A percentile compares a stretch with the other conserved stretches of the same genome.
These are phyloP conservation scores for Diaporthe amygdali DNA, from an alignment of 2,329 filamentous ascomycete species.

Conservation along the genomic window DNA sequence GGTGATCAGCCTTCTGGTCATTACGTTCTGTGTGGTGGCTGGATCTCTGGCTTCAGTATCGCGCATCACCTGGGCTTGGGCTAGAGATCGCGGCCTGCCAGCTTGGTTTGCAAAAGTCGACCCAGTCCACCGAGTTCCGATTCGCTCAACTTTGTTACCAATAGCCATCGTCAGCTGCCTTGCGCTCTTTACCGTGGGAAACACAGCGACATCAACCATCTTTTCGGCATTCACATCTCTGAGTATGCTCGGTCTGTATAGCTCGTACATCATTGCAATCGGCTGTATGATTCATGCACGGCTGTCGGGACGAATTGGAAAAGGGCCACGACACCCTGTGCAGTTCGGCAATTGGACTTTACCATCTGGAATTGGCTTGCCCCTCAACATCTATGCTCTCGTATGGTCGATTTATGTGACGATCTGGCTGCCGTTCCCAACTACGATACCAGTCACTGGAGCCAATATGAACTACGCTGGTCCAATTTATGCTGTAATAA, in stretches of 20 bases:
- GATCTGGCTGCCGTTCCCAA: constrained; percentile 26
- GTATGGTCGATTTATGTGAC: constrained; percentile 24
- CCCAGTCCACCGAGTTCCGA: neutral
- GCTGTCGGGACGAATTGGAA: neutral
- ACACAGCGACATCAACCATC: constrained; percentile 37
- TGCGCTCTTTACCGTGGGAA: constrained; percentile 44
- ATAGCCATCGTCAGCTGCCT: constrained; percentile 36
- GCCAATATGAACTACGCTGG: constrained; percentile 29
- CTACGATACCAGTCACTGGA: constrained; percentile 24
- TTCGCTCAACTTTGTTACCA: neutral
- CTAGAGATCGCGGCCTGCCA: constrained; percentile 47
- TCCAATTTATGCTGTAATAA: constrained; percentile 15
- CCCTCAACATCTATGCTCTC: constrained; percentile 24
- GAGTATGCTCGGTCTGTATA: constrained; percentile 12
- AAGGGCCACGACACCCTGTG: neutral
- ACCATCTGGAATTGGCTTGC: constrained; percentile 3
- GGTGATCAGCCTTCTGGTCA: constrained; percentile 41
- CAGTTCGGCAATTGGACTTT: constrained; percentile 24
- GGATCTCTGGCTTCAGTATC: constrained; percentile 51
- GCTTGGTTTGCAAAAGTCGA: neutral
- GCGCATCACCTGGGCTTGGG: constrained; percentile 54
- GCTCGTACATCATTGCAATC: constrained; percentile 27
- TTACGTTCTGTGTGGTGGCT: constrained; percentile 45
- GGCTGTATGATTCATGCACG: constrained; percentile 26
- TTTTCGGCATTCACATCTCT: constrained; percentile 37